Percentiles rank a stretch among this genome's conserved stretches.
These are phyloP conservation scores for Tremellales sp. DNA, from an alignment of 1,284 basidiomycete species.

Conservation along the genomic window DNA sequence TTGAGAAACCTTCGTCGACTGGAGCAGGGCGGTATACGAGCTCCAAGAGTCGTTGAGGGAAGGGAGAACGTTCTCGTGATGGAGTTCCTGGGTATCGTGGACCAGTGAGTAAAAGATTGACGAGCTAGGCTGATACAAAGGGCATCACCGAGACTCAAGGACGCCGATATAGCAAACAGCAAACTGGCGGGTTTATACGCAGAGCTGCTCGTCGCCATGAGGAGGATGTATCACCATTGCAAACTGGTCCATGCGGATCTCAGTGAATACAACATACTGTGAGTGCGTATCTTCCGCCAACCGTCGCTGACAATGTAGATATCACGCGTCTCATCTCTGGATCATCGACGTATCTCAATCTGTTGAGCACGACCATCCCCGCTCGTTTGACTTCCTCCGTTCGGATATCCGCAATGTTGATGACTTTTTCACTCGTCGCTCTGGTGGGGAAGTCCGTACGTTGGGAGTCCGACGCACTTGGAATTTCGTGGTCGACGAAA, in stretches of 20 bases:
- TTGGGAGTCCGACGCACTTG: constrained; percentile 81
- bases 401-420: constrained; percentile 90
- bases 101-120: constrained; percentile 40
- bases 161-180: constrained; percentile 59
- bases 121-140: constrained; percentile 48
- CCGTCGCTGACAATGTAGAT: constrained; percentile 33
- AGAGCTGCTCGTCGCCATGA: constrained; percentile 74
- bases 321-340: constrained; percentile 65
- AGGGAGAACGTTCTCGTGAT: constrained; percentile 97
- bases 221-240: constrained; percentile 85
- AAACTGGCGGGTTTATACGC: constrained; percentile 62
- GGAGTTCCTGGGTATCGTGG: constrained; percentile 79
- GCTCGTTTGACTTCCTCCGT: constrained; percentile 92
- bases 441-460: constrained; percentile 57
- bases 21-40: constrained; percentile 71
- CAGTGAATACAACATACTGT: constrained; percentile 97
- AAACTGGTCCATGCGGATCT: constrained; percentile 96
- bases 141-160: constrained; percentile 86
- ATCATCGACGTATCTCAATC: constrained; percentile 99
- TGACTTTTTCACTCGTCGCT: constrained; percentile 79
- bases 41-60: constrained; percentile 86
- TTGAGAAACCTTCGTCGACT: constrained; percentile 91
- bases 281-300: constrained; percentile 45
- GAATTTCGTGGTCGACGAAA: constrained; percentile 74
- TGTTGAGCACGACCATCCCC: constrained; percentile 96